phyloP scores from a whole-genome alignment of 75 land plant genomes.

The Pinus albicaulis region DNA sequence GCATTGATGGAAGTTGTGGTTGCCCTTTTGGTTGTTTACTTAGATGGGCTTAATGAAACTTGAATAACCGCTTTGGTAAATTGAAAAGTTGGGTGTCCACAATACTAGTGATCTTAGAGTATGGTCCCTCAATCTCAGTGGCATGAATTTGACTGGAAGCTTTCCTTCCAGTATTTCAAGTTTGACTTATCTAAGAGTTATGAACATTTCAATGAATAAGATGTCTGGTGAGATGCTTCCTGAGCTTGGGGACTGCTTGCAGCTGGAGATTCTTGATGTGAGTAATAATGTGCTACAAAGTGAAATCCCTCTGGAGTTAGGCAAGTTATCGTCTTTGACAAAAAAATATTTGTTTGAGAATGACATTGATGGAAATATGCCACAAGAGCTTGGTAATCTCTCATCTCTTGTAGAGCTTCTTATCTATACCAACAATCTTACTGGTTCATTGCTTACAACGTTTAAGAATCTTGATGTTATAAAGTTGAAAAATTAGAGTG shows the following conservation, averaged over 20 bases:
- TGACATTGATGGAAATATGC: constrained; percentile 43
- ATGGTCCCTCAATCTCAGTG: constrained; percentile 32
- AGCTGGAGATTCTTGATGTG: constrained; percentile 55
- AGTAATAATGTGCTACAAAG: constrained; percentile 55
- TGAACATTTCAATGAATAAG: constrained; percentile 46
- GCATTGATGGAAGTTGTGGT: not conserved
- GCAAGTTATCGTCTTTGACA: constrained; percentile 26
- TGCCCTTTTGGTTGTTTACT: not conserved
- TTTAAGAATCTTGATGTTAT: constrained; percentile 72
- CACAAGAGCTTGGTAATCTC: constrained; percentile 51
- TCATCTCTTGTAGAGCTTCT: constrained; percentile 40
- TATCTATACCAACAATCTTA: constrained; percentile 42
- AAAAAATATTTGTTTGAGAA: constrained; percentile 58
- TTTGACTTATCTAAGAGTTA: constrained; percentile 25
- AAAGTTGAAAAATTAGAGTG: no score
- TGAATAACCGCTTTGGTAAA: constrained; percentile 20
- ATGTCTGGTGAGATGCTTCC: constrained; percentile 58
- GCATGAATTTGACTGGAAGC: constrained; percentile 40
- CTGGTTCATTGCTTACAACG: constrained; percentile 51
- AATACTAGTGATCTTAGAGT: constrained; percentile 20
- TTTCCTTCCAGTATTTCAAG: constrained; percentile 36
- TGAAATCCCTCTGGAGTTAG: constrained; percentile 38
- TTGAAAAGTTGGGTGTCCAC: constrained; percentile 40
- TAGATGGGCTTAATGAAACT: constrained; percentile 6
- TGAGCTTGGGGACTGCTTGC: constrained; percentile 22